These are phyloP conservation scores for Trichoderma guizhouense DNA, from an alignment of 2,329 filamentous ascomycete genomes.

Conservation along the genomic window DNA sequence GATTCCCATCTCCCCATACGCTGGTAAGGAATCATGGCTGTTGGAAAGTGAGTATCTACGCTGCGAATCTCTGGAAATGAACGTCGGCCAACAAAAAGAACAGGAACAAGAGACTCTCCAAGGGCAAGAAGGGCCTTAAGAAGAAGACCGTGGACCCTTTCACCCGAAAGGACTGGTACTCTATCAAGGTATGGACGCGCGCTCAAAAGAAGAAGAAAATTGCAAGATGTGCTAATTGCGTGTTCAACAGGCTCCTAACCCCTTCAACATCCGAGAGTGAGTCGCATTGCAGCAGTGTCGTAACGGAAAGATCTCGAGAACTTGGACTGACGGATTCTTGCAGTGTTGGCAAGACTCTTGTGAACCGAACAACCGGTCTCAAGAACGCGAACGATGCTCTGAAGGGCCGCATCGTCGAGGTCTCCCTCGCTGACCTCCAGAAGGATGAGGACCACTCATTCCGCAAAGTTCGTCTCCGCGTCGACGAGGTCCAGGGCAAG, in stretches of 20 bases:
- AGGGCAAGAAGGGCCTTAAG: slow-evolving; percentile 99
- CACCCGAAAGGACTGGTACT: slow-evolving; percentile 98
- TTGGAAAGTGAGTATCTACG: slow-evolving; percentile 53
- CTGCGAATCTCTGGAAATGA: slow-evolving; percentile 1
- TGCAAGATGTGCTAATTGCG: background rate
- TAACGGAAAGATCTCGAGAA: background rate
- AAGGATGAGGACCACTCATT: slow-evolving; percentile 99
- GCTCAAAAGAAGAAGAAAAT: background rate
- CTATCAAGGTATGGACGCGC: slow-evolving; percentile 70
- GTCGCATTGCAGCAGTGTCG: slow-evolving; percentile 34
- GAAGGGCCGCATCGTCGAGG: slow-evolving; percentile 98
- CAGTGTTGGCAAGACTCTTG: slow-evolving; percentile 99
- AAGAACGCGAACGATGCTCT: slow-evolving; percentile 99
- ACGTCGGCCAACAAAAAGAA: slow-evolving; percentile 5
- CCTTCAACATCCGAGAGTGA: slow-evolving; percentile 96
- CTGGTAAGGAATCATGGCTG: slow-evolving; percentile 56
- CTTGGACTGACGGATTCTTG: slow-evolving; percentile 24
- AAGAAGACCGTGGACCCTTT: slow-evolving; percentile 98
- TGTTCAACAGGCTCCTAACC: slow-evolving; percentile 73
- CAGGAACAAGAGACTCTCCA: slow-evolving; percentile 99
- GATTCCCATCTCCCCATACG: slow-evolving; percentile 43
- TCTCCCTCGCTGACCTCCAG: slow-evolving; percentile 97
- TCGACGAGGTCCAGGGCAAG: slow-evolving; percentile 99
- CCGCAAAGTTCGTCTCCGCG: slow-evolving; percentile 98
- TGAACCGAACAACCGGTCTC: slow-evolving; percentile 98